Base-by-base conservation (phyloP, 306 rosid species). In the Dryas drummondii region DNA sequence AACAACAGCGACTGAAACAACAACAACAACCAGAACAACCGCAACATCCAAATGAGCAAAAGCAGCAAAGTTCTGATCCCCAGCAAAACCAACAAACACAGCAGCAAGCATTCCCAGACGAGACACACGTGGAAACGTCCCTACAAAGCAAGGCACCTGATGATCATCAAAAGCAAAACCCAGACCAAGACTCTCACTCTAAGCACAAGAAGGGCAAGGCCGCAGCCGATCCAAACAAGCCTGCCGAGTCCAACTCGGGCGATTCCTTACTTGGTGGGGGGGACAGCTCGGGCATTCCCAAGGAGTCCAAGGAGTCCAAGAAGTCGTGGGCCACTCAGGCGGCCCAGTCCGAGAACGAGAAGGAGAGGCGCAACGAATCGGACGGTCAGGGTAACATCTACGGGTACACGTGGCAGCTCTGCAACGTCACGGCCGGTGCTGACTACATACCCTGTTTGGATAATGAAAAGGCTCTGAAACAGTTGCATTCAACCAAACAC, bases 381-480 rank as follows among this genome's bases (percentile, higher is more conserved):
- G 84, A 72, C 68, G 76, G 55, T 3, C 71, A 22, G 3, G 90
- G 79, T 11, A 82, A 77, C 65, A 13, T 55, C 6, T 76, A 84
- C 62, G 91, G 85, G 16, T 65, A 81, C 82, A 63, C 81, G 32
- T 92, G 98, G 97, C 81, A 73, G 50, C 72, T 87, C 0, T 90
- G 97, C 76, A 94, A 92, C 80, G 87, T 80, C 54, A 92, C 97
- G 0, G 79, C 93, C 0, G 91, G 89, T 51, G 42, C 90, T 2
- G 98, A 94, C 84, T 94, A 84, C 60, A 92, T 92, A 58, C 98
- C 99, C 0, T 94, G 99, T 86, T 84, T 94, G 89, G 99, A 94
- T 82, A 92, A 92, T 45, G 89, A 84, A 79, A 83, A 89, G 66
- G 93, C 98, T 5, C 1, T 92, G 6, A 90, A 78, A 68, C 44